Evolutionary conservation across 78 protist genomes (phyloP).

Genomic region (Polysphondylium violaceum): DNA sequence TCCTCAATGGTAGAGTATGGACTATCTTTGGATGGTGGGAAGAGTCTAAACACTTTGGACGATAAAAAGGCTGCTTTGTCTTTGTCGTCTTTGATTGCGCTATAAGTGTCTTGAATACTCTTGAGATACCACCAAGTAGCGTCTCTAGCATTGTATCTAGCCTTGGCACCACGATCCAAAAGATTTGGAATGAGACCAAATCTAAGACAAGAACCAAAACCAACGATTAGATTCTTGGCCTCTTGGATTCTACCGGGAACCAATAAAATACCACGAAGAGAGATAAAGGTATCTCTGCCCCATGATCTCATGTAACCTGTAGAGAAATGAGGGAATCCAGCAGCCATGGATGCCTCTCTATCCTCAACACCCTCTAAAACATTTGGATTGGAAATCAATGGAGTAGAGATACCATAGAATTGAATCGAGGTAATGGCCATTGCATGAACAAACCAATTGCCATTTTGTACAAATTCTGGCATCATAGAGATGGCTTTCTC

Average conservation of each 20-base stretch:
- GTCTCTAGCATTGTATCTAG: constrained; percentile 93
- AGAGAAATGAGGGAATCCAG: constrained; percentile 96
- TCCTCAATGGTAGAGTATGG: constrained; percentile 47
- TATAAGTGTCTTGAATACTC: constrained; percentile 72
- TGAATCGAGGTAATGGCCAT: constrained; percentile 81
- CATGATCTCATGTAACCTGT: constrained; percentile 94
- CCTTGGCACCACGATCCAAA: constrained; percentile 86
- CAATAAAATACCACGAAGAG: constrained; percentile 89
- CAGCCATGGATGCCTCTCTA: constrained; percentile 86
- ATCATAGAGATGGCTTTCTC: constrained; percentile 39
- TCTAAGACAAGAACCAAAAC: constrained; percentile 79
- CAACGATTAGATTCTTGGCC: constrained; percentile 86
- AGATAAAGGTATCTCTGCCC: constrained; percentile 93
- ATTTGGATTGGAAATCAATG: constrained; percentile 43
- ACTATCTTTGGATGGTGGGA: constrained; percentile 49
- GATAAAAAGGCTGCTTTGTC: constrained; percentile 57
- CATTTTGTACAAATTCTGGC: constrained; percentile 3
- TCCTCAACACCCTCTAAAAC: constrained; percentile 33
- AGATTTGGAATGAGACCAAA: constrained; percentile 97
- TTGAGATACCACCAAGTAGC: constrained; percentile 94
- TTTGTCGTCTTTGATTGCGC: constrained; percentile 27
- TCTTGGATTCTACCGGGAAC: constrained; percentile 85
- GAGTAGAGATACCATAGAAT: constrained; percentile 70
- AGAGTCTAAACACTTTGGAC: constrained; percentile 71
- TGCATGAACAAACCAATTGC: constrained; percentile 3